Percentiles rank a stretch among this genome's conserved stretches.
Evolutionary conservation across 2,329 filamentous ascomycete genomes (phyloP).

Genomic region (Aspergillus sp.): DNA sequence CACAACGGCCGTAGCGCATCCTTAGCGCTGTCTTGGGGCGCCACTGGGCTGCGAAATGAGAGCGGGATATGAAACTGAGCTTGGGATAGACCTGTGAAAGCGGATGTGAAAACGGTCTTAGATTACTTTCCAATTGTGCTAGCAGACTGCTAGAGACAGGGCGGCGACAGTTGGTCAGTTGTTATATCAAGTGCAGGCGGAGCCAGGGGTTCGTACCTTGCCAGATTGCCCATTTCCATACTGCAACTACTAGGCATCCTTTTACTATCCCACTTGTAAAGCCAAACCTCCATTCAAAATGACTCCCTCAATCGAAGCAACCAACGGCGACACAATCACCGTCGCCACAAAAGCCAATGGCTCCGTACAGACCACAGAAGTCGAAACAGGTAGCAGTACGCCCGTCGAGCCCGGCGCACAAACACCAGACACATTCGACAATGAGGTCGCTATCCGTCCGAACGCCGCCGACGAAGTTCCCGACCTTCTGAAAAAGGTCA

Average conservation of each 20-base stretch:
- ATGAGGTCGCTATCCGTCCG: conserved; percentile 19
- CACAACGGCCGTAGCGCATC: background rate
- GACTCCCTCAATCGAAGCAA: background rate
- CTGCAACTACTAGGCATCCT: background rate
- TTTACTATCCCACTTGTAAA: no score
- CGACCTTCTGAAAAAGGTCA: conserved; percentile 18
- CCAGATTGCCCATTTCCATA: background rate
- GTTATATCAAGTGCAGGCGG: background rate
- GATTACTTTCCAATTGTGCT: no score
- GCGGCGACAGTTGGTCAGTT: background rate
- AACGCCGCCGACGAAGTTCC: conserved; percentile 20
- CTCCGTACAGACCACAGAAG: background rate
- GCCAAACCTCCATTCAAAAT: background rate
- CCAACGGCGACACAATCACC: background rate
- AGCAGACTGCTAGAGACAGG: background rate
- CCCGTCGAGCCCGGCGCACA: background rate
- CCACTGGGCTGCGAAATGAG: background rate
- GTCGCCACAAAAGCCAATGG: background rate
- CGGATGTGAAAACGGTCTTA: no score
- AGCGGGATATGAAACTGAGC: no score
- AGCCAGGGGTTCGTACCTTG: background rate
- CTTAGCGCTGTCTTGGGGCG: background rate
- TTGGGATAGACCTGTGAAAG: no score
- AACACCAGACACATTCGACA: conserved; percentile 9
- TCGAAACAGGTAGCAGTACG: background rate